phyloP scores from a whole-genome alignment of 441 rosid species.

The Syzygium syzygioides region DNA sequence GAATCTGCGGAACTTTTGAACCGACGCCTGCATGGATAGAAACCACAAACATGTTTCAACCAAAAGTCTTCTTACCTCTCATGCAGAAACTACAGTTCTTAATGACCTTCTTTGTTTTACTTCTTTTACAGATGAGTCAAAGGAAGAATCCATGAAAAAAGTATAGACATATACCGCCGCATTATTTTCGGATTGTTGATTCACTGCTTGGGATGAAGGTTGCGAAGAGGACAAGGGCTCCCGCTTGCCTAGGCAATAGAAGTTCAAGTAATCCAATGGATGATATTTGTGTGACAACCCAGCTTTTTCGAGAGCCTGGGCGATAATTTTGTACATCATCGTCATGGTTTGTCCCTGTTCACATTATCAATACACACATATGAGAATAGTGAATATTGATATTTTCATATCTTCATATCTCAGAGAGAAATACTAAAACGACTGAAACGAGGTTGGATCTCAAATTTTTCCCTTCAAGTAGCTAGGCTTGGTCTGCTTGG shows the following conservation, averaged over 20 bases:
- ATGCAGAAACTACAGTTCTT: background rate
- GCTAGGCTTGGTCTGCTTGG: too few species aligned
- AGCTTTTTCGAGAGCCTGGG: constrained; percentile 38
- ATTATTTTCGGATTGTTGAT: constrained; percentile 29
- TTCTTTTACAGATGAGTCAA: background rate
- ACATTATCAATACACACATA: too few species aligned
- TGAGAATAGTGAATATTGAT: too few species aligned
- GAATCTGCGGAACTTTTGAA: constrained; percentile 37
- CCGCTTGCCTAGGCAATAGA: constrained; percentile 78
- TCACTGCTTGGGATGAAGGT: background rate
- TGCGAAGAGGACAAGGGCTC: constrained; percentile 22
- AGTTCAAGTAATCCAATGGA: constrained; percentile 69
- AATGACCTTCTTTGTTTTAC: background rate
- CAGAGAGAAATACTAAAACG: too few species aligned
- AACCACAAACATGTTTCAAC: background rate
- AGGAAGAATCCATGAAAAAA: background rate
- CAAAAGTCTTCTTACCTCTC: background rate
- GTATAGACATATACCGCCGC: constrained; percentile 22
- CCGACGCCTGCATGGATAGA: constrained; percentile 26
- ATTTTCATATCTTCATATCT: too few species aligned
- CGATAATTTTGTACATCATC: constrained; percentile 72
- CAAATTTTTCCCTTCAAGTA: too few species aligned
- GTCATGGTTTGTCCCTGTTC: constrained; percentile 66
- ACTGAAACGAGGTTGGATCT: too few species aligned
- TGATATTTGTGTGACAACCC: constrained; percentile 37